These are phyloP conservation scores for Vanilla planifolia DNA, from an alignment of 106 monocot genomes.

Conservation along the genomic window DNA sequence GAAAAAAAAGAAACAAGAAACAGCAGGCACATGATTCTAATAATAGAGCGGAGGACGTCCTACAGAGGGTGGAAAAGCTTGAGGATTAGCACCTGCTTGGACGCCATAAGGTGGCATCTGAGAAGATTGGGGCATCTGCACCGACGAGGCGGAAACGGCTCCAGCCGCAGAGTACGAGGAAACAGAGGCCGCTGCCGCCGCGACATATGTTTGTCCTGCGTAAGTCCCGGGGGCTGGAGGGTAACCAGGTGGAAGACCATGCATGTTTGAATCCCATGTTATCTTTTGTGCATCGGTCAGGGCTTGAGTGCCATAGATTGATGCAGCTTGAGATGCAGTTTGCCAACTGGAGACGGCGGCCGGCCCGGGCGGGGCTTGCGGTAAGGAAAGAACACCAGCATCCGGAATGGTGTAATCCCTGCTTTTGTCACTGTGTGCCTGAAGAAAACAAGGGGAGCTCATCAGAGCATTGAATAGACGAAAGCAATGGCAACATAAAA, in stretches of 20 bases:
- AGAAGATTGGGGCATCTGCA: slow-evolving; percentile 17
- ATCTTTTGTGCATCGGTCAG: slow-evolving; percentile 20
- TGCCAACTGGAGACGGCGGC: slow-evolving; percentile 35
- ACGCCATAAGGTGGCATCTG: slow-evolving; percentile 30
- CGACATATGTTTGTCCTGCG: slow-evolving; percentile 21
- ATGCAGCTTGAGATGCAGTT: slow-evolving; percentile 23
- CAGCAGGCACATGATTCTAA: slow-evolving; percentile 1
- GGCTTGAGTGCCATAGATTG: slow-evolving; percentile 20
- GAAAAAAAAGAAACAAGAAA: too few species aligned
- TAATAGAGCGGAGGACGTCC: slow-evolving; percentile 51
- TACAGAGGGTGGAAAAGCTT: slow-evolving; percentile 17
- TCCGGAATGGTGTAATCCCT: slow-evolving; percentile 78
- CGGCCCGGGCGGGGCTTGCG: slow-evolving; percentile 31
- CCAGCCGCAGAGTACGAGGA: slow-evolving; percentile 11
- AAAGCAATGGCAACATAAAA: neutral
- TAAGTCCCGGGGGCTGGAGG: slow-evolving; percentile 17
- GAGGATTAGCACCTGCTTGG: slow-evolving; percentile 16
- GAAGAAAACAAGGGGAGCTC: slow-evolving; percentile 6
- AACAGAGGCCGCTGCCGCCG: slow-evolving; percentile 11
- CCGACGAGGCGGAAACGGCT: slow-evolving; percentile 11
- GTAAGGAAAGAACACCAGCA: slow-evolving; percentile 41
- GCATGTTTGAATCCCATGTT: slow-evolving; percentile 51
- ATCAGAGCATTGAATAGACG: neutral
- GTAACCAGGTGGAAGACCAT: slow-evolving; percentile 10
- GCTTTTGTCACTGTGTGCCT: slow-evolving; percentile 88